Evolutionary conservation across 2,329 filamentous ascomycete genomes (phyloP).

Genomic region (Periconia macrospinosa): DNA sequence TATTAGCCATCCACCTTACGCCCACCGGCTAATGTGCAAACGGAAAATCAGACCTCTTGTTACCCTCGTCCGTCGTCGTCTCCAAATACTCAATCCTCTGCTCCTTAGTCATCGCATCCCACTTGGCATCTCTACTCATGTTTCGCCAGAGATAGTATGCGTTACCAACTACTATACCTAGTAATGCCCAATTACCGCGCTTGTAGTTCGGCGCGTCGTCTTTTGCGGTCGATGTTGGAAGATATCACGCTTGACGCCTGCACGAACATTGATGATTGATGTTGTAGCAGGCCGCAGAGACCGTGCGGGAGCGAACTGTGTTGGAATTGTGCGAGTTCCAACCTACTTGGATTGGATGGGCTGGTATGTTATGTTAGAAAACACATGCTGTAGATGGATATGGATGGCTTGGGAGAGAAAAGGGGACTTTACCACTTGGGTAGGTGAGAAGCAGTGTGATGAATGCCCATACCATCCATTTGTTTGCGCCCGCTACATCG

Average conservation of each 20-base stretch:
- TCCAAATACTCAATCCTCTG: conserved; percentile 38
- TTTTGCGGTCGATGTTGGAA: conserved; percentile 26
- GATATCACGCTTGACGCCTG: conserved; percentile 25
- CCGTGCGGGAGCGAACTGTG: conserved; percentile 61
- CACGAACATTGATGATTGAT: no score
- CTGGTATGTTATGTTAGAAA: background rate
- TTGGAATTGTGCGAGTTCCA: conserved; percentile 63
- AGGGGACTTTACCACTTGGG: conserved; percentile 44
- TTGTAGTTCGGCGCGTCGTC: conserved; percentile 24
- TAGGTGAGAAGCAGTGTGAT: conserved; percentile 49
- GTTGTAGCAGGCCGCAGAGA: conserved; percentile 47
- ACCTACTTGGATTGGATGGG: conserved; percentile 56
- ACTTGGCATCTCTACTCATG: conserved; percentile 29
- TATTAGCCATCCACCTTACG: no score
- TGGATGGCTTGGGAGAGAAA: conserved; percentile 45
- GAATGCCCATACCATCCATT: conserved; percentile 55
- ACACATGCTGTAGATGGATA: background rate
- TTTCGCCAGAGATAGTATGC: conserved; percentile 38
- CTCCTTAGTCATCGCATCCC: conserved; percentile 42
- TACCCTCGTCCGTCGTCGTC: conserved; percentile 40
- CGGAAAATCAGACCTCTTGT: conserved; percentile 27
- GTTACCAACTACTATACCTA: conserved; percentile 32
- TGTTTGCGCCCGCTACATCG: conserved; percentile 41
- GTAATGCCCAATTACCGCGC: conserved; percentile 25
- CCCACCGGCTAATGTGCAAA: conserved; percentile 8